These are phyloP conservation scores for Xylaria curta DNA, from an alignment of 495 filamentous ascomycete genomes.

Conservation along the genomic window DNA sequence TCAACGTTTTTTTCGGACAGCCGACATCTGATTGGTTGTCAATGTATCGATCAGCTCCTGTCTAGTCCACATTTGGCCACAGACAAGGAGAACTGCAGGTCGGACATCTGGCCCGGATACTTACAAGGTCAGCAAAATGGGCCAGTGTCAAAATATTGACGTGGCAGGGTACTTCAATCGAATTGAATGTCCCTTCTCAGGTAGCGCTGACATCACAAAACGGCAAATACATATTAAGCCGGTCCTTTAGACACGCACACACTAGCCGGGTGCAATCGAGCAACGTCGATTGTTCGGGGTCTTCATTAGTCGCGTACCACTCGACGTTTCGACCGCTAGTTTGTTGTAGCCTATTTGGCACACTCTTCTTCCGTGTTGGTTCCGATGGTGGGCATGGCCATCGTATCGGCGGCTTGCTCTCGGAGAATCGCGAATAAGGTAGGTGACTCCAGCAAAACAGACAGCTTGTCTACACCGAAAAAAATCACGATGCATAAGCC, in stretches of 20 bases:
- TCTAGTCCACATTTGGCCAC: conserved; percentile 23
- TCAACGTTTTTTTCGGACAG: conserved; percentile 16
- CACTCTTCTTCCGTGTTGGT: not conserved
- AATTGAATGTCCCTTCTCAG: not conserved
- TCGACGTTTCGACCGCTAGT: conserved; percentile 19
- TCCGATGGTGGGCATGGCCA: conserved; percentile 22
- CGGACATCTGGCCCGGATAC: conserved; percentile 24
- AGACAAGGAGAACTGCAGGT: conserved; percentile 30
- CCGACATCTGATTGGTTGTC: conserved; percentile 21
- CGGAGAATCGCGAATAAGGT: not conserved
- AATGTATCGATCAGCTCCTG: conserved; percentile 13
- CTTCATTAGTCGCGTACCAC: conserved; percentile 19
- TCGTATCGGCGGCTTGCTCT: not conserved
- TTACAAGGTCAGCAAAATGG: conserved; percentile 26
- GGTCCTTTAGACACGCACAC: not conserved
- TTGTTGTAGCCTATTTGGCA: conserved; percentile 11
- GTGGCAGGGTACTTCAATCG: conserved; percentile 24
- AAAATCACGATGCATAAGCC: conserved; percentile 16
- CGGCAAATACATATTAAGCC: conserved; percentile 11
- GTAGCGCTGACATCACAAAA: conserved; percentile 22
- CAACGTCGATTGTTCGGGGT: conserved; percentile 8
- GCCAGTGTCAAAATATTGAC: conserved; percentile 27
- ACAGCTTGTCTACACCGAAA: conserved; percentile 25
- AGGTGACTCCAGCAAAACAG: conserved; percentile 15
- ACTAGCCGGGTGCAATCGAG: not conserved